Conservation (phyloP, 768 basidiomycete species). For the Suillus cothurnatus region DNA sequence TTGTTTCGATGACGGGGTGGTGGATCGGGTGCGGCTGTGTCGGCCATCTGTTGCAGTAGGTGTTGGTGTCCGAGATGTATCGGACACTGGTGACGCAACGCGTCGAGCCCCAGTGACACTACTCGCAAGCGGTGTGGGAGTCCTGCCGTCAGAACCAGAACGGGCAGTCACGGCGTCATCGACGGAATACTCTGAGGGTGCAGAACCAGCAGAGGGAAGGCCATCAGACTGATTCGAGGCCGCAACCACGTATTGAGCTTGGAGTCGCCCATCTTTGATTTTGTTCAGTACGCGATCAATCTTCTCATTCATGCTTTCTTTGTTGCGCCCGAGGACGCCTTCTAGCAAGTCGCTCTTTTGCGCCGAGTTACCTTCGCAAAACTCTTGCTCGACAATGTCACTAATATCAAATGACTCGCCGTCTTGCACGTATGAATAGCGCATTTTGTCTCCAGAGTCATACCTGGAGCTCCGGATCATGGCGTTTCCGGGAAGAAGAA, state of each 20-base stretch:
- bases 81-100: constrained; percentile 24
- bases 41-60: constrained; percentile 23
- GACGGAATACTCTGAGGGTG: constrained; percentile 55
- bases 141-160: constrained; percentile 23
- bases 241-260: constrained; percentile 26
- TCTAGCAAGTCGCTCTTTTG: constrained; percentile 66
- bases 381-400: constrained; percentile 89
- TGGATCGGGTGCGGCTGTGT: constrained; percentile 25
- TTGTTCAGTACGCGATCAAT: constrained; percentile 75
- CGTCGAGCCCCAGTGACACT: constrained; percentile 18
- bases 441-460: constrained; percentile 69
- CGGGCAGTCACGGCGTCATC: constrained; percentile 35
- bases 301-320: constrained; percentile 66
- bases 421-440: constrained; percentile 94
- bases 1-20: constrained; percentile 23
- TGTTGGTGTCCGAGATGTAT: constrained; percentile 29
- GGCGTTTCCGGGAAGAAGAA: constrained; percentile 82
- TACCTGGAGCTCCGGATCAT: constrained; percentile 84
- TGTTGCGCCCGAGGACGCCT: constrained; percentile 59
- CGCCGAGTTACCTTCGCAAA: constrained; percentile 50
- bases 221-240: constrained; percentile 22
- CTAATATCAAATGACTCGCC: constrained; percentile 94
- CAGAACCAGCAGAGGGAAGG: constrained; percentile 30
- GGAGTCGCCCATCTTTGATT: constrained; percentile 65
- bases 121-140: constrained; percentile 32